Evolutionary conservation across 1,139 yeast genomes (phyloP), one percentile per base, ranked within the genome.

Genomic region (Geotrichum phurueaensis): DNA sequence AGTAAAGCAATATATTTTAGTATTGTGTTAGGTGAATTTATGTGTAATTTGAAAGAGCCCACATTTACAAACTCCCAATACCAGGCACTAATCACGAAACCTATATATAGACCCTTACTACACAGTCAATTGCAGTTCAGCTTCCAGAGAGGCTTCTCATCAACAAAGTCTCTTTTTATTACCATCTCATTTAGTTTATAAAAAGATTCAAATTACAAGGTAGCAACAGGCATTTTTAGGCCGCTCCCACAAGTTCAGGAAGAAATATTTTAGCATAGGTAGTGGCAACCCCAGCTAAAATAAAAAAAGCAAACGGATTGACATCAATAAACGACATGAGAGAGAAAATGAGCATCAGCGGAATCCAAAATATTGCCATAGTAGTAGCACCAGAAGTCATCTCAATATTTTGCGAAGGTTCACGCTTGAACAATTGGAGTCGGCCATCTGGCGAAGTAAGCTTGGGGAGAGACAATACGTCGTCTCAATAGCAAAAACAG

Each of bases 291-390:
- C 63, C 63, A 18, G 63, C 62, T 36, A 61, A 27, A 48, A 61
- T 13, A 47, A 61, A 61, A 36, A 61, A 61, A 15, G 56, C 58
- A 23, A 61, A 53, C 0, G 63, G 63, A 23, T 58, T 57, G n/a
- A 55, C 33, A 29, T 61, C 63, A 48, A 59, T 33, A 27, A 59
- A 61, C 4, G 62, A 54, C 62, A 61, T 57, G 29, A 55, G 48
- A 6, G 56, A 58, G 52, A 59, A 59, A 13, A 59, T 49, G 2
- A 60, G 49, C 56, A 57, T 49, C 15, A 61, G 50, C 7, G 63
- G 63, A 47, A 59, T 53, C 63, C 63, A 61, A 22, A 55, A 61
- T 12, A 59, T 56, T 3, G 60, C 61, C 57, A 61, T 53, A 12
- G 45, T 25, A 22, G 51, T 54, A 20, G 58, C 63, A 15, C 62